Evolutionary conservation across 768 basidiomycete genomes (phyloP), one percentile per base, ranked within the genome.

Genomic region (Cyathus striatus): DNA sequence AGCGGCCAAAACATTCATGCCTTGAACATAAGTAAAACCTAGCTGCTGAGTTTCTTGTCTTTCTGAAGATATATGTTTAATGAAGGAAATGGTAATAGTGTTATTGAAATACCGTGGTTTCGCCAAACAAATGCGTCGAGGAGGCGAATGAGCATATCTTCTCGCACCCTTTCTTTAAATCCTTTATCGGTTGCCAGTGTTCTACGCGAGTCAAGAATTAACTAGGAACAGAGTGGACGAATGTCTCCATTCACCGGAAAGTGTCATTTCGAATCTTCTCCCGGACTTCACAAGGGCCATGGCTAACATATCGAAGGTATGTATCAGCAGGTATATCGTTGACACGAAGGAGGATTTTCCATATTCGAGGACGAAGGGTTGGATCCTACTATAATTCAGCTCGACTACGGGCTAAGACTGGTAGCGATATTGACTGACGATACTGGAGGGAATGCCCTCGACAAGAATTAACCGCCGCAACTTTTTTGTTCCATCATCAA

Each of bases 41-140:
- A 90, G 75, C 44, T 81, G 82, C n/a, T 86, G 78, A 1, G 69
- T 71, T 54, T 90, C 86, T 62, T 86, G 83, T 49, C 81, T 72
- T 54, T 91, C 89, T 91, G 50, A 37, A 14, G 22, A 23, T 21
- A 33, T 9, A 9, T 7, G 27, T 25, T 20, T 18, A 12, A 23
- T 12, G 41, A 40, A 26, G 32, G 32, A 23, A 37, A 18, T 13
- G 4, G 16, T 32, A 32, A 9, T 13, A 13, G 32, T 26, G 23
- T 35, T 14, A 33, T 32, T 26, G 10, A 20, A 32, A 25, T 52
- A 90, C 92, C 90, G 49, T 90, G 77, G 63, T 85, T 94, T 49
- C 90, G 74, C 96, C 95, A 99, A 3, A 97, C 94, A 63, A 97
- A 99, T 2, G 95, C 96, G 58, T 99, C 96, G 32, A 99, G 67